Conservation (phyloP, 177 flowering plant genomes). For the Vitis hybrid region DNA sequence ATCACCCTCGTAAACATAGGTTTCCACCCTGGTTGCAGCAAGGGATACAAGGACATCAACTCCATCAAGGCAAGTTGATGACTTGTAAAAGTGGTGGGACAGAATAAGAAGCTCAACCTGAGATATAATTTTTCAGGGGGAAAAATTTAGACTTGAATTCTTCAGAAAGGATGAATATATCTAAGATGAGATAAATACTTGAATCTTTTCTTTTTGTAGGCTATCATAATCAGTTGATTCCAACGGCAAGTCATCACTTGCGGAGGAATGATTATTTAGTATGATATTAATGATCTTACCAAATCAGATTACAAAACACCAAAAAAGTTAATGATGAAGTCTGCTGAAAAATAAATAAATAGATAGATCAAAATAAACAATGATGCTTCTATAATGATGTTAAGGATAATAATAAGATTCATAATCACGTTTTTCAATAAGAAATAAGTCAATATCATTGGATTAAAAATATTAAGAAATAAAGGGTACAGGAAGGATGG, state of each 20-base stretch:
- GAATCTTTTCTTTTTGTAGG: background rate
- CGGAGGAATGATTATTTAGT: background rate
- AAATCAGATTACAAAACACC: background rate
- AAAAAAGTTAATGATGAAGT: background rate
- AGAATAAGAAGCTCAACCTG: slow-evolving; percentile 99
- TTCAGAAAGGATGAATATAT: background rate
- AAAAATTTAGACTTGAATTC: background rate
- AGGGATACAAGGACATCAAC: slow-evolving; percentile 99
- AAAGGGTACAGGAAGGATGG: no score
- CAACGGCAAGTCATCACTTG: no score
- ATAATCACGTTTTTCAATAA: no score
- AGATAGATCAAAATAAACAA: background rate
- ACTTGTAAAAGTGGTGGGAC: slow-evolving; percentile 97
- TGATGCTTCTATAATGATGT: no score
- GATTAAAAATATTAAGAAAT: no score
- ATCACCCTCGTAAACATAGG: slow-evolving; percentile 97
- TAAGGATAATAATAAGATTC: no score
- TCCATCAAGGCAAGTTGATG: slow-evolving; percentile 97
- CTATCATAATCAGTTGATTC: background rate
- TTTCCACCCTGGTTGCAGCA: slow-evolving; percentile 96
- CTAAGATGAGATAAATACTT: background rate
- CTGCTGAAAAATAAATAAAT: background rate
- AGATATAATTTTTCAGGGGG: slow-evolving; percentile 13
- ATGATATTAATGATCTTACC: background rate
- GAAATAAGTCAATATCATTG: no score